Evolutionary conservation across 2,329 filamentous ascomycete species (phyloP).

Genomic region (Epichloe hybrida): DNA sequence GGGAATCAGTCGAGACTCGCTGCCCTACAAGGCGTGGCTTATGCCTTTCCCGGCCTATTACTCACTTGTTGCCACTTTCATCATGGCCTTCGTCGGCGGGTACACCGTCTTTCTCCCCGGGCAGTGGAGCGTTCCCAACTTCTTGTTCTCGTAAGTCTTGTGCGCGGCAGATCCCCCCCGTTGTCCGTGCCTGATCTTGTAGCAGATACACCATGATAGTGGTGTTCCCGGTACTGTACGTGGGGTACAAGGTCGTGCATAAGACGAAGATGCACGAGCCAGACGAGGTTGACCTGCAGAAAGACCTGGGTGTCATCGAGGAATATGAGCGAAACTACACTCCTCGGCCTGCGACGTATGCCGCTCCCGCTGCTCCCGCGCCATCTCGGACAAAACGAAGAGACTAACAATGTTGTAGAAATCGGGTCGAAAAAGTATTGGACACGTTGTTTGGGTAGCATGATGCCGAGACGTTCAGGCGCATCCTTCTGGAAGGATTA

Average conservation of each 20-base stretch:
- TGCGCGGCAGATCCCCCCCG: not conserved
- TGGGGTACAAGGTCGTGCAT: conserved; percentile 59
- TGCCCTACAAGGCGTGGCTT: conserved; percentile 56
- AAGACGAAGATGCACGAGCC: conserved; percentile 44
- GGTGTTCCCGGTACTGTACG: conserved; percentile 54
- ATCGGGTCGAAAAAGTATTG: conserved; percentile 10
- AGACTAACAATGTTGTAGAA: conserved; percentile 3
- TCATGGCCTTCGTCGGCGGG: conserved; percentile 64
- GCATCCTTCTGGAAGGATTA: not conserved
- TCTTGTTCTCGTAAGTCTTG: conserved; percentile 51
- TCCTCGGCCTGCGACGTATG: conserved; percentile 36
- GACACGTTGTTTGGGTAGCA: conserved; percentile 10
- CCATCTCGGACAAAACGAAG: not conserved
- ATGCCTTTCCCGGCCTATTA: conserved; percentile 64
- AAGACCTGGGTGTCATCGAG: conserved; percentile 52
- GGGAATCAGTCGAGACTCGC: conserved; percentile 48
- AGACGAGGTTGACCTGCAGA: conserved; percentile 47
- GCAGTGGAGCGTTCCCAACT: conserved; percentile 54
- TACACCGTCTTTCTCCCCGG: conserved; percentile 58
- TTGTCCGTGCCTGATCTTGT: not conserved
- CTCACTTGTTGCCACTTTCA: conserved; percentile 45
- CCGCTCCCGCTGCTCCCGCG: conserved; percentile 8
- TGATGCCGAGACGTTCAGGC: not conserved
- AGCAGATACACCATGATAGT: conserved; percentile 55
- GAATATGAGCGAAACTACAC: conserved; percentile 52